phyloP scores from a whole-genome alignment of 305 asterid species.

The Ilex paraguariensis region DNA sequence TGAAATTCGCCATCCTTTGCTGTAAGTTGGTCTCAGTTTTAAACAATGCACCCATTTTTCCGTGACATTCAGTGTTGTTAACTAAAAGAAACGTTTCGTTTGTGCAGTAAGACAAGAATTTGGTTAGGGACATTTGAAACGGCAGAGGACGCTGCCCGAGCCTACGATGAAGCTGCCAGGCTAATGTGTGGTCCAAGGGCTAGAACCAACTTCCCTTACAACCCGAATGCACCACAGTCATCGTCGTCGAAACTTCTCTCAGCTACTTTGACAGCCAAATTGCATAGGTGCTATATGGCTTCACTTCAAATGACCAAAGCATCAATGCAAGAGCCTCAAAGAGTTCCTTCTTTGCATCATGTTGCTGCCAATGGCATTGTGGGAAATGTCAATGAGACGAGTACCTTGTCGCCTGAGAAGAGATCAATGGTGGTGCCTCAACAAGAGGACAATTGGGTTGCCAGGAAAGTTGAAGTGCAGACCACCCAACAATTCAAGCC shows the following conservation, averaged over 20 bases:
- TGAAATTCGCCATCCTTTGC: constrained; percentile 70
- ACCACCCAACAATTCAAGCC: constrained; percentile 16
- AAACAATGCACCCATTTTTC: not conserved
- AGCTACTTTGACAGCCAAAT: constrained; percentile 53
- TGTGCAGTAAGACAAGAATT: constrained; percentile 53
- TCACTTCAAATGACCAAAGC: constrained; percentile 49
- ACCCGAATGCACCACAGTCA: constrained; percentile 35
- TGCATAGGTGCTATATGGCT: constrained; percentile 62
- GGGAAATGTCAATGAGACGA: not conserved
- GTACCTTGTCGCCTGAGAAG: constrained; percentile 4
- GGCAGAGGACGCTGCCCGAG: constrained; percentile 68
- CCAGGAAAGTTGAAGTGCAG: constrained; percentile 12
- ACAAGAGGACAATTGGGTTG: constrained; percentile 10
- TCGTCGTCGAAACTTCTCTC: constrained; percentile 47
- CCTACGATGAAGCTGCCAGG: constrained; percentile 68
- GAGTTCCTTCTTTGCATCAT: not conserved
- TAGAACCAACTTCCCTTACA: constrained; percentile 56
- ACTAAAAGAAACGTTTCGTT: not conserved
- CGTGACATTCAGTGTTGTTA: not conserved
- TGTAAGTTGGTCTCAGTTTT: constrained; percentile 34
- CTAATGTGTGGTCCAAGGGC: constrained; percentile 68
- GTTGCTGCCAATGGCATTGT: not conserved
- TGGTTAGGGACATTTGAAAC: constrained; percentile 77
- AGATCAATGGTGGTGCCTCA: not conserved
- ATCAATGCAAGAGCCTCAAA: constrained; percentile 12